Base-by-base conservation (phyloP, 805 yeast species). In the Jamesozyma rosinii region DNA sequence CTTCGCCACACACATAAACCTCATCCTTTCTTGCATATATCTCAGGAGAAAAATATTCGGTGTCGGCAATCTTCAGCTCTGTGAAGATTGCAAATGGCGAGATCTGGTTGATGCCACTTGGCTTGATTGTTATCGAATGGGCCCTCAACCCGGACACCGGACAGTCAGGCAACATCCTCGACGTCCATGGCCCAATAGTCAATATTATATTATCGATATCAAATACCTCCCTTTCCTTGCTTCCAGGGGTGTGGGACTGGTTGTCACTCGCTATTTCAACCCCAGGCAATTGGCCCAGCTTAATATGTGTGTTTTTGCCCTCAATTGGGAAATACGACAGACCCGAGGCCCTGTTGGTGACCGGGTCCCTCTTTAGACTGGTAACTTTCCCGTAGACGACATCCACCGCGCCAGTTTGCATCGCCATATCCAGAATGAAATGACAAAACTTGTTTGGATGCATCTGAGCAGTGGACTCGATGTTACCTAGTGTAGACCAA, bases 171-270 rank as follows among this genome's bases (percentile, higher is more conserved):
- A 90, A 66, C 35, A 90, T 76, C 55, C 81, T 82, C 1, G 95
- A 82, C 2, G 97, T 88, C 98, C 98, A 90, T 11, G 98, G 98
- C 0, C 98, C 98, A 52, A 86, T 84, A 0, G 95, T 71, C 54
- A 92, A 69, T 10, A 90, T 80, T n/a, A 87, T 79, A 53, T 84
- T 80, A 57, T 84, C 86, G 43, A 85, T 92, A 13, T 54, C 69
- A 26, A 61, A 63, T 1, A 66, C 63, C 41, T 65, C 57, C 11
- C 45, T 27, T 27, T 44, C 47, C 10, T 43, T 68, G 8, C 10
- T 33, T 13, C 11, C n/a, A 19, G 9, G 6, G 5, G 20, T 19
- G 13, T 9, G 18, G 19, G 15, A 13, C 4, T 18, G 10, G 4
- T 19, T 17, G 46, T 11, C 44, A 67, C 55, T 30, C 68, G n/a